A percentile compares a stretch with the other conserved stretches of the same genome.
Evolutionary conservation across 2,329 filamentous ascomycete genomes (phyloP).

Genomic region (Plenodomus tracheiphilus): DNA sequence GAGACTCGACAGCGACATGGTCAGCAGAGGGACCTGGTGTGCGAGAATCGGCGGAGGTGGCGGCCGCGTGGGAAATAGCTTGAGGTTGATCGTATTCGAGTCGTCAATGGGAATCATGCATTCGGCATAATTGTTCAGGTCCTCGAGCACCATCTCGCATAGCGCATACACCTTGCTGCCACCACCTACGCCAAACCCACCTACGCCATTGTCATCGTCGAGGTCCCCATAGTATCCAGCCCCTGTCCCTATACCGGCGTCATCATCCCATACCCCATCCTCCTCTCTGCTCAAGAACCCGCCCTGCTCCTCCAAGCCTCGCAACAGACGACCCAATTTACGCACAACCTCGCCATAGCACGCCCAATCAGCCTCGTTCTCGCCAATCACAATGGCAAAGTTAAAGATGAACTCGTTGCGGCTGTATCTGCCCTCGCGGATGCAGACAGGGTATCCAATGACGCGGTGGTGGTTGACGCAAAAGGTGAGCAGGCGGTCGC

Average conservation of each 20-base stretch:
- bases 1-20: slow-evolving; percentile 51
- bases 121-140: slow-evolving; percentile 95
- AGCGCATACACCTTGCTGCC: slow-evolving; percentile 64
- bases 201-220: slow-evolving; percentile 6
- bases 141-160: slow-evolving; percentile 86
- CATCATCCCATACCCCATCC: slow-evolving; percentile 40
- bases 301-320: slow-evolving; percentile 88
- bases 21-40: slow-evolving; percentile 87
- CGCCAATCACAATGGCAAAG: slow-evolving; percentile 81
- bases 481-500: slow-evolving; percentile 85
- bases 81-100: slow-evolving; percentile 93
- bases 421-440: slow-evolving; percentile 75
- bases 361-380: slow-evolving; percentile 66
- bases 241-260: slow-evolving; percentile 9
- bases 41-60: slow-evolving; percentile 76
- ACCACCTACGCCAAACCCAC: slow-evolving; percentile 32
- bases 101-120: slow-evolving; percentile 98
- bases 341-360: slow-evolving; percentile 84
- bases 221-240: background rate
- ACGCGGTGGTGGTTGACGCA: slow-evolving; percentile 76
- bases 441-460: slow-evolving; percentile 86
- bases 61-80: slow-evolving; percentile 83
- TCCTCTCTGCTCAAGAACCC: slow-evolving; percentile 73
- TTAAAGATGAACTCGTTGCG: slow-evolving; percentile 99
- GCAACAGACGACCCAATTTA: slow-evolving; percentile 82